These are phyloP conservation scores for Penicillium expansum DNA, from an alignment of 2,329 filamentous ascomycete species.

Conservation along the genomic window DNA sequence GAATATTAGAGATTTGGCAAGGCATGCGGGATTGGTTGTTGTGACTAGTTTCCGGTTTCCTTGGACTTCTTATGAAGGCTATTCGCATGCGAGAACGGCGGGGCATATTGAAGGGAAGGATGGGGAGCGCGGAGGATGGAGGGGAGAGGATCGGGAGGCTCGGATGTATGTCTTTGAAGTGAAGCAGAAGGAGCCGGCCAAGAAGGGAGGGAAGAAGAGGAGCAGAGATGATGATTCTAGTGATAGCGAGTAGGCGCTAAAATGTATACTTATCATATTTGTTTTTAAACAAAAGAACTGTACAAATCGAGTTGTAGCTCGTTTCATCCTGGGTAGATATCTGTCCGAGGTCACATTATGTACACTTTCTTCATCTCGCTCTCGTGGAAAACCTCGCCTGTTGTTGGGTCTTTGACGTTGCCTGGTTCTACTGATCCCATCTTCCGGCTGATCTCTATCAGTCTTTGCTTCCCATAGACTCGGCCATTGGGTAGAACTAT, in stretches of 20 bases:
- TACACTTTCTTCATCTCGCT: slow-evolving; percentile 79
- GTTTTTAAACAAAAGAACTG: neutral
- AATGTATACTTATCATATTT: neutral
- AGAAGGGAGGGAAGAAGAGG: slow-evolving; percentile 37
- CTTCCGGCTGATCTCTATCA: slow-evolving; percentile 77
- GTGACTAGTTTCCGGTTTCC: slow-evolving; percentile 50
- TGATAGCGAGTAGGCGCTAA: slow-evolving; percentile 28
- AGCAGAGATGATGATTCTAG: slow-evolving; percentile 34
- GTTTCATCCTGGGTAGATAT: neutral
- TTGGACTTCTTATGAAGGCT: slow-evolving; percentile 47
- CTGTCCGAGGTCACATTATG: slow-evolving; percentile 62
- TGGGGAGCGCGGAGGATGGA: slow-evolving; percentile 45
- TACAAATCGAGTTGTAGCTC: neutral
- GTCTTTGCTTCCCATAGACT: slow-evolving; percentile 73
- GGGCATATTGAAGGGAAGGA: slow-evolving; percentile 45
- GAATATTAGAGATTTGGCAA: slow-evolving; percentile 85
- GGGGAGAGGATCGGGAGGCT: slow-evolving; percentile 48
- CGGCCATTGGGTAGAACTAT: slow-evolving; percentile 83
- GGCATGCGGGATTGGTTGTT: slow-evolving; percentile 58
- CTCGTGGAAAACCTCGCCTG: slow-evolving; percentile 63
- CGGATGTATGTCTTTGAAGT: slow-evolving; percentile 48
- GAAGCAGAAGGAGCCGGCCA: slow-evolving; percentile 33
- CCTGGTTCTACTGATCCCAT: slow-evolving; percentile 62
- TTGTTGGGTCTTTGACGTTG: slow-evolving; percentile 74
- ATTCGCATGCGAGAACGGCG: slow-evolving; percentile 48